phyloP scores from a whole-genome alignment of 352 stramenopile species.

The Globisporangium megalacanthum region DNA sequence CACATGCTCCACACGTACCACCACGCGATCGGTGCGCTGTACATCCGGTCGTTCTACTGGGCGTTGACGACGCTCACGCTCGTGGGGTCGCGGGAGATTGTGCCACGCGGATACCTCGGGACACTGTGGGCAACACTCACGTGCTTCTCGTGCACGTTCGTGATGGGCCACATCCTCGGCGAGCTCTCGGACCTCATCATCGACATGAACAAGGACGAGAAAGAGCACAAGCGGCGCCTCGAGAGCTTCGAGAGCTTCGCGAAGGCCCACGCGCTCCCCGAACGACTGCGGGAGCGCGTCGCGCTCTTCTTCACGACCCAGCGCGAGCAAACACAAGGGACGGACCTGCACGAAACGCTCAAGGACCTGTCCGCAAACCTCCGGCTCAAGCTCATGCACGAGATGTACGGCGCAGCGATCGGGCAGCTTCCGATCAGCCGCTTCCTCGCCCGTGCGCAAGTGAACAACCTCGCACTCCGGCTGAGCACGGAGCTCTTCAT shows the following conservation, averaged over 20 bases:
- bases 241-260: conserved; percentile 75
- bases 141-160: conserved; percentile 64
- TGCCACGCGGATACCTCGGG: conserved; percentile 30
- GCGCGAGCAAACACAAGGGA: conserved; percentile 42
- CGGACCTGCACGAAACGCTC: conserved; percentile 39
- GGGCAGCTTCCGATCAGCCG: conserved; percentile 44
- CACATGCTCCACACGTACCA: conserved; percentile 58
- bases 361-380: conserved; percentile 66
- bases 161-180: conserved; percentile 69
- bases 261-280: conserved; percentile 48
- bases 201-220: conserved; percentile 63
- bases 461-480: conserved; percentile 63
- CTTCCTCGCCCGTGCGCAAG: conserved; percentile 46
- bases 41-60: conserved; percentile 71
- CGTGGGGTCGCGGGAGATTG: conserved; percentile 51
- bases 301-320: conserved; percentile 58
- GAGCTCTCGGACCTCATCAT: conserved; percentile 74
- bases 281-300: conserved; percentile 40
- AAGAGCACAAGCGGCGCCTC: conserved; percentile 62
- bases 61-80: conserved; percentile 58
- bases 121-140: conserved; percentile 55
- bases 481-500: conserved; percentile 66
- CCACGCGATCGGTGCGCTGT: conserved; percentile 38
- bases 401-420: conserved; percentile 60
- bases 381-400: conserved; percentile 65